A percentile compares a stretch with the other conserved stretches of the same genome.
Conservation (phyloP, 2,329 filamentous ascomycete species). For the Massarina eburnea region DNA sequence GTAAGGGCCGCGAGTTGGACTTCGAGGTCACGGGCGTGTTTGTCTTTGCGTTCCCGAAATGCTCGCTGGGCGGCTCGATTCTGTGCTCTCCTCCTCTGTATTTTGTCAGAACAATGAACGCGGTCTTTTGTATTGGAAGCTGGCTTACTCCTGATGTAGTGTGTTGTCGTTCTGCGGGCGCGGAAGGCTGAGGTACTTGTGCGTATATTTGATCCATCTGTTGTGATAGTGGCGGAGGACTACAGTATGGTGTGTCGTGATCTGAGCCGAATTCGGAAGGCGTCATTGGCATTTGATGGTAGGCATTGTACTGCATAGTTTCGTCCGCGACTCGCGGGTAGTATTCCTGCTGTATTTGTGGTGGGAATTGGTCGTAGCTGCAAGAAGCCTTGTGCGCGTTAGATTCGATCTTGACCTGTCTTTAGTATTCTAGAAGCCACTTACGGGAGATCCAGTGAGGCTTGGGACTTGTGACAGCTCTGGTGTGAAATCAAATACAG, state of each 20-base stretch:
- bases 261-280: conserved; percentile 44
- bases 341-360: conserved; percentile 33
- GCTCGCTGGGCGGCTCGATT: conserved; percentile 64
- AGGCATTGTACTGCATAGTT: conserved; percentile 28
- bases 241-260: conserved; percentile 43
- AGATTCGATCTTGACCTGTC: conserved; percentile 2
- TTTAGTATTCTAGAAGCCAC: conserved; percentile 9
- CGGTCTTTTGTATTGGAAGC: neutral
- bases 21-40: conserved; percentile 66
- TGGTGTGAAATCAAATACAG: conserved; percentile 36
- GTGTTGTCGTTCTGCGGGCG: conserved; percentile 35
- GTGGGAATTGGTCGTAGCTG: conserved; percentile 40
- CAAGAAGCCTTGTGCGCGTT: conserved; percentile 33
- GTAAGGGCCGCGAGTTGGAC: conserved; percentile 56
- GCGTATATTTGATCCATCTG: conserved; percentile 28
- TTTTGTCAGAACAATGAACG: conserved; percentile 10
- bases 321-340: conserved; percentile 39
- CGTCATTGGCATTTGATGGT: conserved; percentile 42
- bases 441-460: conserved; percentile 42
- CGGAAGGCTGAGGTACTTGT: conserved; percentile 16
- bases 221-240: conserved; percentile 33
- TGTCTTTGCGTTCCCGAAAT: conserved; percentile 65
- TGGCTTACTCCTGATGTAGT: conserved; percentile 43
- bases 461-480: conserved; percentile 42
- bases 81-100: conserved; percentile 59